Evolutionary conservation across 495 filamentous ascomycete species (phyloP).

Genomic region (Usnea hakonensis): DNA sequence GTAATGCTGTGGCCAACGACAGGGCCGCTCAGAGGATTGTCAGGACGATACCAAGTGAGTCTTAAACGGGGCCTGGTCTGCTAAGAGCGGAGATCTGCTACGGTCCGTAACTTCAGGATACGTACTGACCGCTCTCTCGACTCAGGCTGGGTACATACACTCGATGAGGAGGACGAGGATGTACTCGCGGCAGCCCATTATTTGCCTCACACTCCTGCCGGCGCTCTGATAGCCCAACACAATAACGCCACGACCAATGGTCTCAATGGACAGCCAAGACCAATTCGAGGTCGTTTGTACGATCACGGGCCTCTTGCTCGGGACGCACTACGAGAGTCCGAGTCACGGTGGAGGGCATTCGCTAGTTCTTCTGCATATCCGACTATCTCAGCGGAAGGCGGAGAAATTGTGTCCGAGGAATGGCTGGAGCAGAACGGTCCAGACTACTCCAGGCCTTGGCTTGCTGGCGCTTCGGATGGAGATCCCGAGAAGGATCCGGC

Average conservation of each 20-base stretch:
- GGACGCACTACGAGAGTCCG: slow-evolving; percentile 27
- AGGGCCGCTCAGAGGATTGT: slow-evolving; percentile 26
- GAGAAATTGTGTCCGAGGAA: slow-evolving; percentile 48
- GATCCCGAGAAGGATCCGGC: slow-evolving; percentile 43
- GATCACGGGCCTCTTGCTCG: slow-evolving; percentile 20
- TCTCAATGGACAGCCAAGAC: slow-evolving; percentile 21
- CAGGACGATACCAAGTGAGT: slow-evolving; percentile 33
- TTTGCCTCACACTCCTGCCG: slow-evolving; percentile 41
- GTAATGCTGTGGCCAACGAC: slow-evolving; percentile 20
- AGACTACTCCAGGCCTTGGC: slow-evolving; percentile 52
- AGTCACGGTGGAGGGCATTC: slow-evolving; percentile 57
- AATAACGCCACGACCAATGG: slow-evolving; percentile 45
- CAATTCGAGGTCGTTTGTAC: slow-evolving; percentile 20
- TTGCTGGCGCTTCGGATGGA: slow-evolving; percentile 35
- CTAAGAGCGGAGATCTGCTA: no score
- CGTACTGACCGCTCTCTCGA: background rate
- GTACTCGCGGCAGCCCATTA: slow-evolving; percentile 30
- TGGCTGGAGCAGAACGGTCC: slow-evolving; percentile 53
- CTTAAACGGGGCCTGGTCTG: background rate
- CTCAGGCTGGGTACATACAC: slow-evolving; percentile 49
- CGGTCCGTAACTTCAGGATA: background rate
- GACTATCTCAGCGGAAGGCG: slow-evolving; percentile 33
- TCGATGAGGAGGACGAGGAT: slow-evolving; percentile 37
- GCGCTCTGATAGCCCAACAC: slow-evolving; percentile 51
- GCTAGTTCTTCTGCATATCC: slow-evolving; percentile 49